These are phyloP conservation scores for Penstemon newberryi DNA, from an alignment of 257 asterid genomes.

Conservation along the genomic window DNA sequence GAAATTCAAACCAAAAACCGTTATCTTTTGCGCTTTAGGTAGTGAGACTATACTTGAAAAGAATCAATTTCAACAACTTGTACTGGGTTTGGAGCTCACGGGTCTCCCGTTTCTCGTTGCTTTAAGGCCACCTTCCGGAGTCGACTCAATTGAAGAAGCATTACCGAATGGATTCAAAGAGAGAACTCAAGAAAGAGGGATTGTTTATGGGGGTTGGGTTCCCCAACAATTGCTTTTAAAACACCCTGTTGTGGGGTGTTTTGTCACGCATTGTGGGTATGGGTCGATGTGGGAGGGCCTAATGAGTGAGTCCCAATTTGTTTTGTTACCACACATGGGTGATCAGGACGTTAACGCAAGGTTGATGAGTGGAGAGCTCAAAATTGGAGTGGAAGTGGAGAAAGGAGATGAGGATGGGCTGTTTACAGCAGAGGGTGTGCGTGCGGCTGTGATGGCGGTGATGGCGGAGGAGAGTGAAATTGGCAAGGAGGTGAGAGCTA, in stretches of 20 bases:
- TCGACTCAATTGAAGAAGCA: conserved; percentile 37
- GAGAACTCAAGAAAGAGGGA: conserved; percentile 33
- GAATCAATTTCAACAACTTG: conserved; percentile 37
- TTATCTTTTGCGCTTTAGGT: conserved; percentile 47
- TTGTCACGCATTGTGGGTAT: conserved; percentile 49
- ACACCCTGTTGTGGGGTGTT: conserved; percentile 46
- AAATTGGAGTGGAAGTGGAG: conserved; percentile 46
- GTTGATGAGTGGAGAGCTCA: conserved; percentile 36
- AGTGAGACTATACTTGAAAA: conserved; percentile 38
- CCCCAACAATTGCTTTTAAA: conserved; percentile 38
- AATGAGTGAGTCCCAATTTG: conserved; percentile 42
- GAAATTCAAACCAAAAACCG: conserved; percentile 25
- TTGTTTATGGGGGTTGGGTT: conserved; percentile 44
- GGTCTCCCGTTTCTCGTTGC: conserved; percentile 41
- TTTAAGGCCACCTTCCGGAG: conserved; percentile 38
- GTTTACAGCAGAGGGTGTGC: conserved; percentile 40
- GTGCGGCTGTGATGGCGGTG: conserved; percentile 30
- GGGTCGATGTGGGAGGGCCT: conserved; percentile 44
- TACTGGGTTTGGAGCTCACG: conserved; percentile 40
- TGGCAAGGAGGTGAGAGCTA: conserved; percentile 36
- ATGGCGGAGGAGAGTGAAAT: conserved; percentile 34
- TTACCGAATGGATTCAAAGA: conserved; percentile 34
- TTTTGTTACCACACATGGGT: conserved; percentile 33
- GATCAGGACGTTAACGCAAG: conserved; percentile 44
- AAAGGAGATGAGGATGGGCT: conserved; percentile 48